Evolutionary conservation across 176 grass and related monocot species (phyloP).

Genomic region (Juncus effusus): DNA sequence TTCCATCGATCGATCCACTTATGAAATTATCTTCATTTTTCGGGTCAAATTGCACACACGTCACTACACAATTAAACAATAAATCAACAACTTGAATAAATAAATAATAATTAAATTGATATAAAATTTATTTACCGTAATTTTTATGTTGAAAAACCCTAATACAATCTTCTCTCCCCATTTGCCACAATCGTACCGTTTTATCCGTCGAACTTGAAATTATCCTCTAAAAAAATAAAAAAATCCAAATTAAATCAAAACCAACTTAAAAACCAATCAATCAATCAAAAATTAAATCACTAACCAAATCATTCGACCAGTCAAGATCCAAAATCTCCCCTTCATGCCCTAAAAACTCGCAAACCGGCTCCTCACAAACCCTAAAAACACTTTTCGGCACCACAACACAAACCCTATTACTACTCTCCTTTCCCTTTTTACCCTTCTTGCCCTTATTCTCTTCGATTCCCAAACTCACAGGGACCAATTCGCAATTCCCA

Average conservation of each 20-base stretch:
- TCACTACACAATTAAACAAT: constrained; percentile 55
- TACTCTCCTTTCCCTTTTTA: constrained; percentile 45
- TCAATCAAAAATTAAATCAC: constrained; percentile 10
- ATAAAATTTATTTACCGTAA: constrained; percentile 48
- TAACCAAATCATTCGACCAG: constrained; percentile 85
- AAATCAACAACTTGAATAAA: constrained; percentile 6
- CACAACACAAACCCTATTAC: constrained; percentile 57
- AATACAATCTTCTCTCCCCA: constrained; percentile 55
- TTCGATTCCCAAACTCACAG: constrained; percentile 22
- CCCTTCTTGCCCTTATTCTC: constrained; percentile 33
- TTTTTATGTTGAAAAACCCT: constrained; percentile 72
- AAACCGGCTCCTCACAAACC: constrained; percentile 61
- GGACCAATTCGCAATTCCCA: constrained; percentile 39
- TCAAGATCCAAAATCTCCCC: constrained; percentile 75
- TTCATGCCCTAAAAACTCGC: constrained; percentile 70
- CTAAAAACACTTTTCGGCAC: constrained; percentile 56
- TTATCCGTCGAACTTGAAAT: constrained; percentile 79
- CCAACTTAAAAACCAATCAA: constrained; percentile 6
- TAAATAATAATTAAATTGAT: background rate
- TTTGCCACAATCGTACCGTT: constrained; percentile 86
- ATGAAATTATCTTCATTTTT: constrained; percentile 59
- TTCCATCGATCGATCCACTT: constrained; percentile 95
- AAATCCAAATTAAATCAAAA: constrained; percentile 21
- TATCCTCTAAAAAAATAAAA: constrained; percentile 48
- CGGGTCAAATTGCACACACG: constrained; percentile 84